Evolutionary conservation across 371 early-diverging fungal species (phyloP), one percentile per base, ranked within the genome.

Genomic region (Mortierella sp.): DNA sequence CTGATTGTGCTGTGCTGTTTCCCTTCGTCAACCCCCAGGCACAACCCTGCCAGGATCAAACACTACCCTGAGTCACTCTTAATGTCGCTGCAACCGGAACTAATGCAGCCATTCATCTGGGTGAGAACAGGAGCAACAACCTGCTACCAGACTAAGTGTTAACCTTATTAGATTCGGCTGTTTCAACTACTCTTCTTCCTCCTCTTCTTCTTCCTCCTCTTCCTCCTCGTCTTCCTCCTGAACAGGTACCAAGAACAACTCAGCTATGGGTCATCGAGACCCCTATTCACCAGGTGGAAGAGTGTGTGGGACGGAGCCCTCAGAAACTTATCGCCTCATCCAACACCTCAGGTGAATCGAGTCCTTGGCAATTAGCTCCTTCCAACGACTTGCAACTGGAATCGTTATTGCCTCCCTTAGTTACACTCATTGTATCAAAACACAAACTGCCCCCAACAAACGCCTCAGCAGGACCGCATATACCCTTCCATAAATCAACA

Each of bases 51-150:
- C 14, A 70, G 72, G 45, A 44, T 80, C 50, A 75, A 71, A 19
- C 52, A 72, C 44, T 75, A 80, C 13, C 65, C 75, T 72, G 80
- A 60, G 21, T 24, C 3, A 45, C 47, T 16, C 72, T 80, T 14
- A 10, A 26, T 19, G 65, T 75, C 52, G 1, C 68, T 24, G 60
- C 52, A 26, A 9, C 45, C 3, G 24, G 6, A 21, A 42, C 21
- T 28, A 38, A 16, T 31, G 3, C 63, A 31, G 8, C 34, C 38
- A 34, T 19, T 19, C 63, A 3, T 63, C 5, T 16, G 2, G 63
- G 31, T 3, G 10, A 26, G 21, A 68, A 26, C 16, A 34, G 21
- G 13, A 9, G 3, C 42, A 6, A 19, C 38, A 34, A 31, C 19
- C 13, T 16, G n/a, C 70, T 70, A n/a, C 74, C 70, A n/a, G 57